A percentile compares a stretch with the other conserved stretches of the same genome.
Conservation (phyloP, 2,329 filamentous ascomycete species). For the Eutypa lata region DNA sequence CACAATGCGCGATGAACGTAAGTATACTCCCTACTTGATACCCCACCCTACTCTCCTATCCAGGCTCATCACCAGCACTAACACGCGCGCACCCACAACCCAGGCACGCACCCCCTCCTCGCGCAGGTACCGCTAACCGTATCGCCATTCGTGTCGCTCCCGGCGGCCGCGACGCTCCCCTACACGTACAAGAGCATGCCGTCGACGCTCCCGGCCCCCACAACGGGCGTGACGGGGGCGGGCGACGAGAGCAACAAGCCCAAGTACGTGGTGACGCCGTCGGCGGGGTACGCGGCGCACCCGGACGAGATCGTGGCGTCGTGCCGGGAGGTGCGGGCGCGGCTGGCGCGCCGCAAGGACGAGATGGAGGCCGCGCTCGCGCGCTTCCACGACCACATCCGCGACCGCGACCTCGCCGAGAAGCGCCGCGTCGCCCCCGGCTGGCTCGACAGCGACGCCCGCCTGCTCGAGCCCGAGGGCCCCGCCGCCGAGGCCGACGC, state of each 20-base stretch:
- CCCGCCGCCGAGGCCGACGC: constrained; percentile 34
- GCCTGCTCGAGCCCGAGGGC: constrained; percentile 66
- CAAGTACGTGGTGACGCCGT: constrained; percentile 73
- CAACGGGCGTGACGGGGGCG: constrained; percentile 47
- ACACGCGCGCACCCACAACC: constrained; percentile 6
- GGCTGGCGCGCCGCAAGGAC: constrained; percentile 66
- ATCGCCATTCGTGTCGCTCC: constrained; percentile 89
- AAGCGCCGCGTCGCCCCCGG: constrained; percentile 77
- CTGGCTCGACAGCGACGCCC: constrained; percentile 73
- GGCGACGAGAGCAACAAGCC: constrained; percentile 46
- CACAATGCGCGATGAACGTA: constrained; percentile 38
- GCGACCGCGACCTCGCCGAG: constrained; percentile 68
- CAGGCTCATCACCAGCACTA: constrained; percentile 15
- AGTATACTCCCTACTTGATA: constrained; percentile 4
- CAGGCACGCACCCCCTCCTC: constrained; percentile 80
- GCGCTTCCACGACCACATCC: constrained; percentile 66
- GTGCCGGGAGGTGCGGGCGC: constrained; percentile 73
- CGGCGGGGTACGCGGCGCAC: constrained; percentile 79
- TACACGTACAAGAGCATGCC: constrained; percentile 94
- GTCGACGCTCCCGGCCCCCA: constrained; percentile 76
- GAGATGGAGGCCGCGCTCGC: constrained; percentile 66
- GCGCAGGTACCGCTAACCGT: constrained; percentile 91
- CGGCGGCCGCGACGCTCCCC: constrained; percentile 83
- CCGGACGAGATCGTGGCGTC: constrained; percentile 82
- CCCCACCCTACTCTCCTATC: neutral